Conservation (phyloP, 1,139 yeast genomes). For the Blastobotrys indianensis region DNA sequence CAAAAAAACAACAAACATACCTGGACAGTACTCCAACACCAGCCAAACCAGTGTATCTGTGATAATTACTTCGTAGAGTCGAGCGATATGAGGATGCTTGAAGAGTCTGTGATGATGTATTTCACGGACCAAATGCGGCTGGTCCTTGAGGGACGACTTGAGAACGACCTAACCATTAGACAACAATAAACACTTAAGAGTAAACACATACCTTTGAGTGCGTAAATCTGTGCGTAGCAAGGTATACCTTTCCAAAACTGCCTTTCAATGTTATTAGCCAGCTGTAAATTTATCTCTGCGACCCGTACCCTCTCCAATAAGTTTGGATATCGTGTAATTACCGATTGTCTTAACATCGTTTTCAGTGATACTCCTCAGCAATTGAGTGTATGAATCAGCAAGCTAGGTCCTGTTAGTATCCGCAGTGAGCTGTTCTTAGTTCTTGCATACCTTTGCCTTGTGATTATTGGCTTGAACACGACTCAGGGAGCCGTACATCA, state of each 20-base stretch:
- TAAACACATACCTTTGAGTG: conserved; percentile 52
- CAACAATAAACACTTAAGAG: no score
- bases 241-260: conserved; percentile 84
- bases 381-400: conserved; percentile 60
- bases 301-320: conserved; percentile 61
- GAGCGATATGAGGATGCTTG: conserved; percentile 76
- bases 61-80: conserved; percentile 77
- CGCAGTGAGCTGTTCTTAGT: neutral
- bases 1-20: conserved; percentile 9
- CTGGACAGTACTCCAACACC: conserved; percentile 80
- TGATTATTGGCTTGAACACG: conserved; percentile 31
- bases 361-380: conserved; percentile 51
- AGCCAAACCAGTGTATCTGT: conserved; percentile 80
- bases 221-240: conserved; percentile 72
- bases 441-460: conserved; percentile 27
- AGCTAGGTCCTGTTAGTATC: conserved; percentile 26
- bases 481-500: conserved; percentile 28
- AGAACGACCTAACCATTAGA: conserved; percentile 45
- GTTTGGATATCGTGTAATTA: conserved; percentile 61
- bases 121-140: conserved; percentile 88
- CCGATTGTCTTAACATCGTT: conserved; percentile 61
- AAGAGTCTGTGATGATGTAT: conserved; percentile 84
- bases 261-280: conserved; percentile 31
- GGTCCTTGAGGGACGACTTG: conserved; percentile 76
- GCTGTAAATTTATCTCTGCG: neutral